Conservation (phyloP, 176 grass and related monocot species). For the Canna indica region DNA sequence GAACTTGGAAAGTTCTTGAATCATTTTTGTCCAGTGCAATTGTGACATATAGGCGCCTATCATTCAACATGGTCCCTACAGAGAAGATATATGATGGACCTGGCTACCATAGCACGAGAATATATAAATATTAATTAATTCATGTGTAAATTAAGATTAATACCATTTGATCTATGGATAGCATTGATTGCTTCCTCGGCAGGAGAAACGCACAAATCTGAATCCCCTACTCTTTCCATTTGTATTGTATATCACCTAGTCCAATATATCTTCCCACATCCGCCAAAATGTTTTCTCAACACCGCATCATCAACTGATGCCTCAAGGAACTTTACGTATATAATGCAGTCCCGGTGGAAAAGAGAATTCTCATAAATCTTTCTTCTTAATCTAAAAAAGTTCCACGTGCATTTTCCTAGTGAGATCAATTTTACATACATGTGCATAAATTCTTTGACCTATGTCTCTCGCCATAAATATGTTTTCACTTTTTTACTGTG, state of each 20-base stretch:
- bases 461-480: background rate
- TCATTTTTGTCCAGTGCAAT: constrained; percentile 12
- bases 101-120: background rate
- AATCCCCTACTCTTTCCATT: constrained; percentile 15
- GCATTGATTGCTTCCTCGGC: constrained; percentile 1
- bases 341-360: background rate
- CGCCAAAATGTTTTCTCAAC: constrained; percentile 1
- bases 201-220: constrained; percentile 18
- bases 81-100: background rate
- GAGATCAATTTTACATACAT: background rate
- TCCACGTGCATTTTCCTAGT: background rate
- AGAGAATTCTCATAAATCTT: background rate
- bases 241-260: constrained; percentile 8
- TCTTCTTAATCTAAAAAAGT: background rate
- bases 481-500: background rate
- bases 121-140: too few relatives aligned
- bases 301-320: background rate
- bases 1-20: background rate
- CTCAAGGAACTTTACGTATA: constrained; percentile 10
- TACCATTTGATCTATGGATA: constrained; percentile 17
- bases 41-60: background rate
- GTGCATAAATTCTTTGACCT: background rate
- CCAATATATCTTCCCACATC: constrained; percentile 1
- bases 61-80: background rate
- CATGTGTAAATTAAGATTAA: background rate